phyloP scores from a whole-genome alignment of 768 basidiomycete genomes.

The Vararia minispora region DNA sequence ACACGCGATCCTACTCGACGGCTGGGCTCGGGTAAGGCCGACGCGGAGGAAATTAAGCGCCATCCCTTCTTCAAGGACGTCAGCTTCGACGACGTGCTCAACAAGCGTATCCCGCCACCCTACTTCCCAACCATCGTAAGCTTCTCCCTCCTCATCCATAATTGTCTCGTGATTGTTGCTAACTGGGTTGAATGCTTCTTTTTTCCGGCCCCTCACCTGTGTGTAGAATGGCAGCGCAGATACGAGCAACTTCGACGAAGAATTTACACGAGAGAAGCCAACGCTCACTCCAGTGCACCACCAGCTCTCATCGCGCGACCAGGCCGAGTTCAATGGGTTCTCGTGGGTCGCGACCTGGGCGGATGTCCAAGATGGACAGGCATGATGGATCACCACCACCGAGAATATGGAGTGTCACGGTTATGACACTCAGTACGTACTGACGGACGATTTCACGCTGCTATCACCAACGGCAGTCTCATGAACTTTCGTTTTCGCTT shows the following conservation, averaged over 20 bases:
- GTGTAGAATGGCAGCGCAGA: constrained; percentile 71
- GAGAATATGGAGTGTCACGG: no score
- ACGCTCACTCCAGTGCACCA: constrained; percentile 96
- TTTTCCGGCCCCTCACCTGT: no score
- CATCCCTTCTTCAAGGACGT: constrained; percentile 99
- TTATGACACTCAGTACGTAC: no score
- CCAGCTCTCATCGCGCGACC: constrained; percentile 80
- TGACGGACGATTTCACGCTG: no score
- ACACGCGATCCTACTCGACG: constrained; percentile 87
- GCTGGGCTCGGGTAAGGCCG: constrained; percentile 82
- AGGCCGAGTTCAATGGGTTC: constrained; percentile 94
- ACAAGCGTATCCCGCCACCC: constrained; percentile 94
- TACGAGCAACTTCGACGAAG: constrained; percentile 92
- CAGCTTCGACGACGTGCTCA: constrained; percentile 90
- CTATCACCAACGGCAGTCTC: no score
- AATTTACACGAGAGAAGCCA: constrained; percentile 94
- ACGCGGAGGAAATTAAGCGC: constrained; percentile 94
- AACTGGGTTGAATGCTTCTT: no score
- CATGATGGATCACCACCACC: no score
- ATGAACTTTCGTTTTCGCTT: no score
- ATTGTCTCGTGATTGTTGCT: background rate
- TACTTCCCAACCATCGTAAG: constrained; percentile 95
- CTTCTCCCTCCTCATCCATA: background rate
- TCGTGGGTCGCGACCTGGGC: constrained; percentile 66
- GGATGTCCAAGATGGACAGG: no score